Conservation (phyloP, 2,329 filamentous ascomycete species). For the Dryadomyces quercivorus region DNA sequence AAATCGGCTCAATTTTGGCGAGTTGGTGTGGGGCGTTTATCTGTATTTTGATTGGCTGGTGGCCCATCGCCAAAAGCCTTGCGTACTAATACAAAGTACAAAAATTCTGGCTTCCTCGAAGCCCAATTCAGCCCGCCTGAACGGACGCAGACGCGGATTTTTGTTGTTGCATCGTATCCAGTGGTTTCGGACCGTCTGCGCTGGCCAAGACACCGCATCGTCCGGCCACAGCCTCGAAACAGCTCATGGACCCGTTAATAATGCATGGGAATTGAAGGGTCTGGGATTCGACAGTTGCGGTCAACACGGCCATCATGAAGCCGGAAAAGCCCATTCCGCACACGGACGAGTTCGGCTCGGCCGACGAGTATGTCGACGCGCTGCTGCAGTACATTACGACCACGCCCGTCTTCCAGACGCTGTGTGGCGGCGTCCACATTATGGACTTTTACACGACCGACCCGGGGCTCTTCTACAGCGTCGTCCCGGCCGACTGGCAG, state of each 20-base stretch:
- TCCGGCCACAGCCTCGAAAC: no score
- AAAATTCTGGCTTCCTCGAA: neutral
- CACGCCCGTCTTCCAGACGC: slow-evolving; percentile 65
- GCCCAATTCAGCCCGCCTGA: neutral
- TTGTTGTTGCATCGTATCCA: neutral
- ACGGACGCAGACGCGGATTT: neutral
- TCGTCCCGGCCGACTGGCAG: slow-evolving; percentile 73
- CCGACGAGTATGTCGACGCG: slow-evolving; percentile 67
- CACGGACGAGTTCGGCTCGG: slow-evolving; percentile 52
- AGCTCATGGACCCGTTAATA: neutral
- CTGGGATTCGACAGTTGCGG: no score
- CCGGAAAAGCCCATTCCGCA: slow-evolving; percentile 46
- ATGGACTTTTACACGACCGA: slow-evolving; percentile 87
- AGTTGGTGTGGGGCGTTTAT: neutral
- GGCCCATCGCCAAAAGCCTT: neutral
- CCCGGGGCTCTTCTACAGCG: slow-evolving; percentile 66
- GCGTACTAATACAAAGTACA: neutral
- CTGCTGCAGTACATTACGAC: slow-evolving; percentile 66
- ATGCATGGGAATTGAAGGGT: neutral
- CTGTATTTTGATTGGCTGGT: neutral
- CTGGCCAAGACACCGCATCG: neutral
- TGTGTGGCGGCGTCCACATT: slow-evolving; percentile 97
- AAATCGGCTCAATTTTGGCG: neutral
- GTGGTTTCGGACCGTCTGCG: neutral
- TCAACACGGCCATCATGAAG: slow-evolving; percentile 4